phyloP scores from a whole-genome alignment of 352 stramenopile species.

The Globisporangium okanoganense region DNA sequence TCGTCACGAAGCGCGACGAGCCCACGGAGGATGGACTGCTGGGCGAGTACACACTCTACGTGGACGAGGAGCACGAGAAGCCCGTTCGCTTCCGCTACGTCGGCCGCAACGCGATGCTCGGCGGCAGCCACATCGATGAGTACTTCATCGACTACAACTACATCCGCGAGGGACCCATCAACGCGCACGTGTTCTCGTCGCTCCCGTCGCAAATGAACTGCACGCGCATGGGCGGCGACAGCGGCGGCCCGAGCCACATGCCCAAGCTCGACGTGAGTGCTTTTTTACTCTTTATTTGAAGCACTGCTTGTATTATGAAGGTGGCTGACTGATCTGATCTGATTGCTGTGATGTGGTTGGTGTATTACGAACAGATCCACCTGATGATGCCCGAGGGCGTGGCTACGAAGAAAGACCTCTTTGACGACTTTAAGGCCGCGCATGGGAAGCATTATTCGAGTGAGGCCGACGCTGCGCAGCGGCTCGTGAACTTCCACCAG shows the following conservation, averaged over 20 bases:
- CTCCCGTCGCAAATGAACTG: conserved; percentile 82
- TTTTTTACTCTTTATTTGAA: background rate
- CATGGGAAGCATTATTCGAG: conserved; percentile 63
- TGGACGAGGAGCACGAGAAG: conserved; percentile 66
- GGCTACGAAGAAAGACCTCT: conserved; percentile 48
- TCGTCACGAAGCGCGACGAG: conserved; percentile 47
- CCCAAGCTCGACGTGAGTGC: conserved; percentile 59
- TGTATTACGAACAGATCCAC: conserved; percentile 48
- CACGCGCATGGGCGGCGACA: conserved; percentile 47
- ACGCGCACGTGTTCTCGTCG: conserved; percentile 63
- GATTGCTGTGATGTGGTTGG: conserved; percentile 8
- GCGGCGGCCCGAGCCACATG: conserved; percentile 42
- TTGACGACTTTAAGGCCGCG: conserved; percentile 57
- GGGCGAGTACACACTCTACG: conserved; percentile 86
- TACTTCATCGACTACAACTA: conserved; percentile 90
- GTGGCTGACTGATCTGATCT: background rate
- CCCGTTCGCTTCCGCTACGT: conserved; percentile 87
- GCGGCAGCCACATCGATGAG: conserved; percentile 88
- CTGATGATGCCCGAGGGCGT: conserved; percentile 77
- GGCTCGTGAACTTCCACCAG: conserved; percentile 70
- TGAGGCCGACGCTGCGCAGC: conserved; percentile 39
- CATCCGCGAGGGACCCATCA: conserved; percentile 63
- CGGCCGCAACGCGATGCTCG: conserved; percentile 80
- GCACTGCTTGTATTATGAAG: background rate
- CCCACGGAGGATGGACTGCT: conserved; percentile 60